Evolutionary conservation across 2,329 filamentous ascomycete genomes (phyloP).

Genomic region (Chaetothyriales sp.): DNA sequence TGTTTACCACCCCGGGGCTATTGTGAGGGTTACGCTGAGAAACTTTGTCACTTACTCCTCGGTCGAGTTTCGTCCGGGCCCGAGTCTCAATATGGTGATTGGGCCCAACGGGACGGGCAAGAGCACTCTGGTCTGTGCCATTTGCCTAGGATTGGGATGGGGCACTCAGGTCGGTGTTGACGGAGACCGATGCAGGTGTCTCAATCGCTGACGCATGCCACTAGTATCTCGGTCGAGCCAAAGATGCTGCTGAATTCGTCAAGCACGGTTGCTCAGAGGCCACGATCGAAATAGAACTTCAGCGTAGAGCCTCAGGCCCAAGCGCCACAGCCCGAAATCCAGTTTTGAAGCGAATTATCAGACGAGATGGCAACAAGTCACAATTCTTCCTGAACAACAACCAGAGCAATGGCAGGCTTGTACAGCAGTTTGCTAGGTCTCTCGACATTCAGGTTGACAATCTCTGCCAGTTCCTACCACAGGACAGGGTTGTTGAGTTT

Average conservation of each 20-base stretch:
- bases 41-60: conserved; percentile 94
- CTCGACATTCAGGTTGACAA: conserved; percentile 95
- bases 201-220: neutral
- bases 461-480: conserved; percentile 88
- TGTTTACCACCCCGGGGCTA: conserved; percentile 57
- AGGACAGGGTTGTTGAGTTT: conserved; percentile 92
- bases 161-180: conserved; percentile 42
- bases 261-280: conserved; percentile 73
- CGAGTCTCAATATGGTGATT: conserved; percentile 95
- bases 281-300: conserved; percentile 80
- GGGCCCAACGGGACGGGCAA: conserved; percentile 98
- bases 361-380: conserved; percentile 65
- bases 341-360: conserved; percentile 62
- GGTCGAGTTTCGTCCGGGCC: conserved; percentile 81
- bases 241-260: conserved; percentile 75
- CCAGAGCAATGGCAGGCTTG: conserved; percentile 44
- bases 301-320: conserved; percentile 35
- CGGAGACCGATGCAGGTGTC: too few relatives aligned
- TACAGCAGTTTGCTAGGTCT: conserved; percentile 53
- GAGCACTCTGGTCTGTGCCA: conserved; percentile 91
- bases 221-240: conserved; percentile 69
- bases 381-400: conserved; percentile 66
- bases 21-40: conserved; percentile 69
- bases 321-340: conserved; percentile 43
- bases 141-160: conserved; percentile 84